Conservation (phyloP, 805 yeast genomes). For the Cyberlindnera xylosilytica region DNA sequence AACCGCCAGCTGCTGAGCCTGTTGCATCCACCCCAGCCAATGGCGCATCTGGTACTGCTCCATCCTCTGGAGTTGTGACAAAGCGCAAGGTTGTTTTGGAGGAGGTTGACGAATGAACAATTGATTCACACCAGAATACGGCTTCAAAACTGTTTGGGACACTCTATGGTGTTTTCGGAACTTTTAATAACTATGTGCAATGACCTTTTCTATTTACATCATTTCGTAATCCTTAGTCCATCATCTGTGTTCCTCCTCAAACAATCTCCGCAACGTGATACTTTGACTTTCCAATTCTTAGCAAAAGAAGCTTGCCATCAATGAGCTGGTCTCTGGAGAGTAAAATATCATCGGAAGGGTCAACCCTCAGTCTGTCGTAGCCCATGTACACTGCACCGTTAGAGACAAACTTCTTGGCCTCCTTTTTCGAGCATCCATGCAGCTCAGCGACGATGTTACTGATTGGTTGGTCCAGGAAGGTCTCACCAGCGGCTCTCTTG, state of each 20-base stretch:
- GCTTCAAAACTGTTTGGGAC: too few species aligned
- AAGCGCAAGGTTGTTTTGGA: conserved; percentile 30
- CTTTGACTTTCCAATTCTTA: conserved; percentile 74
- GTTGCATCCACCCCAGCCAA: conserved; percentile 7
- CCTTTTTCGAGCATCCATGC: conserved; percentile 48
- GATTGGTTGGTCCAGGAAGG: conserved; percentile 40
- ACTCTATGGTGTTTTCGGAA: too few species aligned
- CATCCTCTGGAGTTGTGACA: conserved; percentile 2
- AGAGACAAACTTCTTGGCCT: conserved; percentile 56
- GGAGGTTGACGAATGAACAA: conserved; percentile 27
- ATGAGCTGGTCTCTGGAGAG: conserved; percentile 49
- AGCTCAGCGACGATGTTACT: conserved; percentile 50
- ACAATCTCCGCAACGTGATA: conserved; percentile 50
- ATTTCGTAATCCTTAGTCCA: too few species aligned
- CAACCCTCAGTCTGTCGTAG: conserved; percentile 48
- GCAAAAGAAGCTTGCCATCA: conserved; percentile 56
- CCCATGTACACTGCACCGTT: conserved; percentile 79
- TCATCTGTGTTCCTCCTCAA: neutral
- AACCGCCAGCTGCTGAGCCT: conserved; percentile 1
- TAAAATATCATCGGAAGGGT: conserved; percentile 47
- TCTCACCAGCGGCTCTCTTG: conserved; percentile 31
- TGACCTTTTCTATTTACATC: too few species aligned
- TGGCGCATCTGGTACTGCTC: conserved; percentile 1
- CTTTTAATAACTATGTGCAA: neutral
- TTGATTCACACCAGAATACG: neutral